Conservation (phyloP, 2,329 filamentous ascomycete species). For the Clonostachys rosea region DNA sequence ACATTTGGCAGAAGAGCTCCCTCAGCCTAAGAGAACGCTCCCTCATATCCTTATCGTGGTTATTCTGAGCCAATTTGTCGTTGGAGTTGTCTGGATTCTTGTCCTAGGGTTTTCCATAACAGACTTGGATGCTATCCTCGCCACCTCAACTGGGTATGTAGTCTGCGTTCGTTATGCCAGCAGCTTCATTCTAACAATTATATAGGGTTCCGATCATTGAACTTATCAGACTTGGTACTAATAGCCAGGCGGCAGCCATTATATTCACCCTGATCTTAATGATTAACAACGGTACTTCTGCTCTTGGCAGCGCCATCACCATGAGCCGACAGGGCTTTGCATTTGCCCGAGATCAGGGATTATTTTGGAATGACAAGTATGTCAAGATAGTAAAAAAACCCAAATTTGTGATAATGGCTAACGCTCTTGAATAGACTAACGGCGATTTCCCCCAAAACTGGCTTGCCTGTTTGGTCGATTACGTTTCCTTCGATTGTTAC, state of each 20-base stretch:
- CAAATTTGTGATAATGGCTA: too few relatives aligned
- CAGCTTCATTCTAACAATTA: background rate
- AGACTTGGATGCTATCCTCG: background rate
- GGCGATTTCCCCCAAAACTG: too few relatives aligned
- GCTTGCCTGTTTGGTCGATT: too few relatives aligned
- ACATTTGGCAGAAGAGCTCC: background rate
- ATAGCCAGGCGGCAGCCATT: background rate
- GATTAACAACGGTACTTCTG: background rate
- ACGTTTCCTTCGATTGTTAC: too few relatives aligned
- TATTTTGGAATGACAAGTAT: background rate
- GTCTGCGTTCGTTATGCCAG: background rate
- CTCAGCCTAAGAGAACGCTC: background rate
- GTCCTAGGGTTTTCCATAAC: background rate
- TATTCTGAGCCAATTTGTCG: background rate
- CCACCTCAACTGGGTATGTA: background rate
- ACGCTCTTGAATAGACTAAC: too few relatives aligned
- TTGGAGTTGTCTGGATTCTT: background rate
- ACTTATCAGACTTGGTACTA: background rate
- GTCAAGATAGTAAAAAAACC: too few relatives aligned
- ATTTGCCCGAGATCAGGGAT: background rate
- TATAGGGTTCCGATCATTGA: background rate
- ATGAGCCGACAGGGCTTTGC: background rate
- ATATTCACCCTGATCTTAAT: background rate
- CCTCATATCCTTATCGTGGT: background rate
- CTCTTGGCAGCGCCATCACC: background rate